Evolutionary conservation across 768 basidiomycete species (phyloP).

Genomic region (Hortiboletus campestris): DNA sequence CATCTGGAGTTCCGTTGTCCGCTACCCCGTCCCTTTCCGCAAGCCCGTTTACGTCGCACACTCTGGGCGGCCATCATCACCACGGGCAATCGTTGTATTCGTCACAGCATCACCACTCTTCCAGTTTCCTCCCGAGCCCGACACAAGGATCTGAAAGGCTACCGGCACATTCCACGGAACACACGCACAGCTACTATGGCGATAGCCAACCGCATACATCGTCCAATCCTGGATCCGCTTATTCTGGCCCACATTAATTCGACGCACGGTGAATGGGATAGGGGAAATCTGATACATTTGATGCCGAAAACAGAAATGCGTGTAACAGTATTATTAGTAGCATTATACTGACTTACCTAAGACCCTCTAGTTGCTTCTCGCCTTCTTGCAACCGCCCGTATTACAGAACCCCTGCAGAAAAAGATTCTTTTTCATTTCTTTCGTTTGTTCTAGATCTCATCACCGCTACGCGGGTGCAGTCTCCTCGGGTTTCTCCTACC

Average conservation of each 20-base stretch:
- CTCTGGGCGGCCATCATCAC: conserved; percentile 26
- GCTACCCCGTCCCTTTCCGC: conserved; percentile 49
- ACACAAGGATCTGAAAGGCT: conserved; percentile 31
- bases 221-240: conserved; percentile 28
- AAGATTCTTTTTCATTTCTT: conserved; percentile 18
- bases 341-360: conserved; percentile 34
- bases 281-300: conserved; percentile 20
- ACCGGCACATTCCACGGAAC: conserved; percentile 25
- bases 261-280: conserved; percentile 13
- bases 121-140: conserved; percentile 31
- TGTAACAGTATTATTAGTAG: conserved; percentile 36
- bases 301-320: conserved; percentile 23
- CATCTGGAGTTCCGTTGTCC: conserved; percentile 47
- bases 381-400: conserved; percentile 32
- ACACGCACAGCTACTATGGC: conserved; percentile 31
- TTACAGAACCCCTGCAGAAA: conserved; percentile 19
- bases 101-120: conserved; percentile 32
- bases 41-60: conserved; percentile 34
- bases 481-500: conserved; percentile 20
- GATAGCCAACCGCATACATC: conserved; percentile 29
- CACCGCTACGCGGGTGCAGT: conserved; percentile 23
- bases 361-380: conserved; percentile 27
- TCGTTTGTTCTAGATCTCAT: conserved; percentile 21
- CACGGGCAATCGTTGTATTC: conserved; percentile 31
- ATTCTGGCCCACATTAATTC: conserved; percentile 29